Base-by-base conservation (phyloP, 441 rosid species). In the Pelargonium cotyledonis region DNA sequence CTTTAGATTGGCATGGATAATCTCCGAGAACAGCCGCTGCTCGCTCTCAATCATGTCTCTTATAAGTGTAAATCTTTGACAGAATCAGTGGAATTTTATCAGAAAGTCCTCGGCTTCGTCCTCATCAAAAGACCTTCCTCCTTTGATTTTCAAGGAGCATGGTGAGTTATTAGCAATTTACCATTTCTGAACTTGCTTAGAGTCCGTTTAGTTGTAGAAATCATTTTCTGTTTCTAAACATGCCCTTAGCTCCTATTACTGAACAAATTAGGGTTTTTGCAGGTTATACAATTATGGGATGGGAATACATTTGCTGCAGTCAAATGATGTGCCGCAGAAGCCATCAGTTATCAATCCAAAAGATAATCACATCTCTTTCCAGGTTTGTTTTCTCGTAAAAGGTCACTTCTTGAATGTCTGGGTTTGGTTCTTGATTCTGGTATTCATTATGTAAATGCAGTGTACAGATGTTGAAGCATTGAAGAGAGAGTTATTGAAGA, bases 51-150 rank as follows among this genome's bases (percentile, higher is more conserved):
- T 19, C 60, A 53, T 53, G 60, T 53, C 8, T 15, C 60, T 15
- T 53, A 53, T 21, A 8, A 1, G 19, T 53, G 60, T 3, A 53
- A 4, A 53, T 53, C 60, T 53, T 53, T 53, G 60, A 11, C 60
- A 5, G 21, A 53, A 15, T 53, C 60, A 6, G 60, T 53, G 8
- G 19, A 53, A 1, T 53, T 53, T 53, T 53, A 53, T 14, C 60
- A 53, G 21, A 53, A 53, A 3, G 60, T 53, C 60, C 60, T 53
- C 60, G 60, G 60, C 21, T 53, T 53, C 16, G 60, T 15, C 60
- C 60, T 53, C 60, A 15, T 53, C 60, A 53, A 53, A 15, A 53
- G 60, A 8, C 60, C 60, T 19, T 53, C 60, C 2, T 53, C 60
- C 8, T 15, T 53, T 15, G 21, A 53, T 53, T 53, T 53, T 8